Evolutionary conservation across 768 basidiomycete genomes (phyloP), one percentile per base, ranked within the genome.

Genomic region (Pleurotus eryngii): DNA sequence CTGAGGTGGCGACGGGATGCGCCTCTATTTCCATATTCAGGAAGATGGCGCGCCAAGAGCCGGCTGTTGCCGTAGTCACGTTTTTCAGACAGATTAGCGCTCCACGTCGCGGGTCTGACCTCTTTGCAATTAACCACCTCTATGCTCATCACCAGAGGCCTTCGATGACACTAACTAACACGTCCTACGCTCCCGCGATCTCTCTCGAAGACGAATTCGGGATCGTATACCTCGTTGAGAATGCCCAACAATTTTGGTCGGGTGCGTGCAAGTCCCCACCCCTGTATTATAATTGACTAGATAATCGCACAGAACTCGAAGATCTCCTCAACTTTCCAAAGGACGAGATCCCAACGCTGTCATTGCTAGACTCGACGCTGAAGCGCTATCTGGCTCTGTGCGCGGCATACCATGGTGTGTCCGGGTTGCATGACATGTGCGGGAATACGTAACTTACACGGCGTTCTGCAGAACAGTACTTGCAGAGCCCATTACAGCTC

Each of bases 171-270:
- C 20, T 35, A 5, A 53, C 51, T 5, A 35, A 53, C 18, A 20
- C 37, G 11, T 17, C 9, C 51, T 40, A 53, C 40, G 50, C 22
- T 17, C 62, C 72, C 39, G 66, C 71, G 14, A 67, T 77, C n/a
- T 64, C 73, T 20, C 76, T 81, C 74, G 79, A 86, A 67, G 88
- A 89, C 62, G 82, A 83, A 45, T 76, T 89, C n/a, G 90, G 86
- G 27, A 88, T 92, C 59, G 83, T 86, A 24, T 95, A 93, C 71
- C 79, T 89, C 59, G 86, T 95, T 62, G 86, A 90, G 61, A 89
- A 83, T 56, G 83, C 89, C 45, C 90, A 90, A 61, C 90, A 94
- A 70, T 95, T 94, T 70, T 95, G 92, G 92, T 86, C 89, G 64
- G 91, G 91, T 93, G 65, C 61, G 88, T 66, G 46, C 46, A 24